phyloP scores from a whole-genome alignment of 768 basidiomycete genomes.

The Lactarius trivialis region DNA sequence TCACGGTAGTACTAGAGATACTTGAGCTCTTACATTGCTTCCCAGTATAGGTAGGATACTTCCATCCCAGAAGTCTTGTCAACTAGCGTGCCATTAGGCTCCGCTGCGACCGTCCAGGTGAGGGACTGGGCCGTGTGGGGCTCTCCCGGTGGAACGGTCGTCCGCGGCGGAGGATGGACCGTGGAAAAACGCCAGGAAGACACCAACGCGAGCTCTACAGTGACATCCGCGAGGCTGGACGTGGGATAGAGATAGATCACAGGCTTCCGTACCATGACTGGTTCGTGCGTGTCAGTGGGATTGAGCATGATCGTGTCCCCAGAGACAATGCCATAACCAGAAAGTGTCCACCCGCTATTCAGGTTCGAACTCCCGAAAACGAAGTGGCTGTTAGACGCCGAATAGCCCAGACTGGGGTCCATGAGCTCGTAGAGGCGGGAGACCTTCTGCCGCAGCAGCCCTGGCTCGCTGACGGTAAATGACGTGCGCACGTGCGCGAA shows the following conservation, averaged over 20 bases:
- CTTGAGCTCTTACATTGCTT: conserved; percentile 5
- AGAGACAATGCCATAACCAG: background rate
- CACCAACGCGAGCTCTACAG: background rate
- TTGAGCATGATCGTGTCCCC: background rate
- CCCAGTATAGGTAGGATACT: conserved; percentile 14
- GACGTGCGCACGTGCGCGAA: no score
- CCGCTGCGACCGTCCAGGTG: conserved; percentile 7
- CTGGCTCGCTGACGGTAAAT: background rate
- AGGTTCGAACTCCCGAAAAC: background rate
- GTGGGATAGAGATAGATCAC: conserved; percentile 14
- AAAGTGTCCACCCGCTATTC: background rate
- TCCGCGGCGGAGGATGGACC: conserved; percentile 1
- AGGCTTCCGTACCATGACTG: background rate
- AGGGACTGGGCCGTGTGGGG: background rate
- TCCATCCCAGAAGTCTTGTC: conserved; percentile 2
- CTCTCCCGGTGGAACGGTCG: background rate
- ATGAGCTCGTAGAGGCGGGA: background rate
- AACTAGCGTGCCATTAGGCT: conserved; percentile 10
- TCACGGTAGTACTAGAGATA: no score
- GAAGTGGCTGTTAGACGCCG: background rate
- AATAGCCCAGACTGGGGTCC: background rate
- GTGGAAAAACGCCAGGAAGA: conserved; percentile 9
- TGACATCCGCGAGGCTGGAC: conserved; percentile 2
- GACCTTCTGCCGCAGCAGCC: background rate
- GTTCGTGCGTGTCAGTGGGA: no score